phyloP scores from a whole-genome alignment of 192 early-diverging fungal genomes.

The Mortierella claussenii region DNA sequence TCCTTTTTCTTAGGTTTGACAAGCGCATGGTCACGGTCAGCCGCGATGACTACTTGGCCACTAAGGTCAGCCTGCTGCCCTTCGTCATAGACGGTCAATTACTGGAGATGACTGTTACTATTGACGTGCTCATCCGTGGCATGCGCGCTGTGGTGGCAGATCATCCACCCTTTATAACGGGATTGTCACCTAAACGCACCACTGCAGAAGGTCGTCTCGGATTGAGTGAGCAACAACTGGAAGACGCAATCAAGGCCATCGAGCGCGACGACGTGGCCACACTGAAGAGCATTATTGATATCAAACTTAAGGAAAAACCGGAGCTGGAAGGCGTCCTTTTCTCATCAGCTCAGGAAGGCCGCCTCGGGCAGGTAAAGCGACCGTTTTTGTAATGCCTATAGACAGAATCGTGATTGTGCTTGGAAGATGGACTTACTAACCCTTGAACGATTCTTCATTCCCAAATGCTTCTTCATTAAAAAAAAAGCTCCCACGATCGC shows the following conservation, averaged over 20 bases:
- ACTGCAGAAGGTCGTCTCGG: conserved; percentile 18
- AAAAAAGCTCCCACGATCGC: conserved; percentile 36
- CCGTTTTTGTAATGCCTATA: not conserved
- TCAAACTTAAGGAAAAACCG: conserved; percentile 14
- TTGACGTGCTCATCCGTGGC: conserved; percentile 40
- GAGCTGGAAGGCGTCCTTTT: conserved; percentile 17
- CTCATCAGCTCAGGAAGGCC: conserved; percentile 16
- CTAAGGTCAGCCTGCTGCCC: conserved; percentile 57
- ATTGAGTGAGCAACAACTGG: conserved; percentile 36
- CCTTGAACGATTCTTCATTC: conserved; percentile 16
- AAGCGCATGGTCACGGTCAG: conserved; percentile 55
- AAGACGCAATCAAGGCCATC: conserved; percentile 49
- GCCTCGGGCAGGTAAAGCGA: conserved; percentile 30
- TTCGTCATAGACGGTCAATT: conserved; percentile 55
- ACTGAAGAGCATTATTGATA: conserved; percentile 38
- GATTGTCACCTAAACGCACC: conserved; percentile 17
- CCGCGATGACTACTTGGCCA: conserved; percentile 56
- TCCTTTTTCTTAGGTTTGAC: conserved; percentile 54
- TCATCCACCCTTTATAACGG: conserved; percentile 15
- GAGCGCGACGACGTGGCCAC: conserved; percentile 46
- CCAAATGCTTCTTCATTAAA: no score
- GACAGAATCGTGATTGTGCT: not conserved
- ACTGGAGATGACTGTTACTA: conserved; percentile 30
- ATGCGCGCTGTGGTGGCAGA: conserved; percentile 34
- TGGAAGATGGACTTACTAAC: not conserved